Conservation (phyloP, 495 filamentous ascomycete species). For the Aspergillus mulundensis region DNA sequence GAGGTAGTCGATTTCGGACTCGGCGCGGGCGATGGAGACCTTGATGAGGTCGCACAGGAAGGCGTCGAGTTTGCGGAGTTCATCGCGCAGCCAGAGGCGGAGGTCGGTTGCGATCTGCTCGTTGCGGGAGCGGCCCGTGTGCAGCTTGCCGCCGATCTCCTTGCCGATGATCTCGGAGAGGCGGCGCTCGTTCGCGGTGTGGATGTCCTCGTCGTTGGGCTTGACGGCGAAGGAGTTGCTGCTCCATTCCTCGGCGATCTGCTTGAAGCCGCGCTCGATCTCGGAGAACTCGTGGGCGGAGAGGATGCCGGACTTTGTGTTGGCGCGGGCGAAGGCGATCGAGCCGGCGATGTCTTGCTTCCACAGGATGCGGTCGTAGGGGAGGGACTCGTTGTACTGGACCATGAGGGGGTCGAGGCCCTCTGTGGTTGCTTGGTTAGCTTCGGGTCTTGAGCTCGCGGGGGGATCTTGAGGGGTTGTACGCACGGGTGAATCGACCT, state of each 20-base stretch:
- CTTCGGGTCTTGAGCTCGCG: constrained; percentile 8
- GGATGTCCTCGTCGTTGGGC: constrained; percentile 62
- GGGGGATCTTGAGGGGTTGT: constrained; percentile 5
- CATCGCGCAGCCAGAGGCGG: constrained; percentile 83
- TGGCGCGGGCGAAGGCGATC: constrained; percentile 84
- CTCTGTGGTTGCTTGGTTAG: constrained; percentile 41
- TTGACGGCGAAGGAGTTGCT: constrained; percentile 41
- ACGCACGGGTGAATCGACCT: constrained; percentile 72
- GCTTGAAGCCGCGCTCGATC: constrained; percentile 69
- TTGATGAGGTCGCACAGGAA: constrained; percentile 67
- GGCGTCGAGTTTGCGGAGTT: constrained; percentile 67
- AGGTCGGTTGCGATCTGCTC: constrained; percentile 94
- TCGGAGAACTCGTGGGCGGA: constrained; percentile 68
- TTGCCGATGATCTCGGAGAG: constrained; percentile 87
- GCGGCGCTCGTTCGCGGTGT: constrained; percentile 91
- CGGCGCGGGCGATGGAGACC: constrained; percentile 68
- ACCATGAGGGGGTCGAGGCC: constrained; percentile 86
- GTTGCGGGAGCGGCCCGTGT: constrained; percentile 88
- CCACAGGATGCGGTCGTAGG: constrained; percentile 79
- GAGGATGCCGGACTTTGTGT: constrained; percentile 71
- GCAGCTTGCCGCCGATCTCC: constrained; percentile 82
- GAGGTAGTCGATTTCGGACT: constrained; percentile 67
- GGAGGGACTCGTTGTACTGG: constrained; percentile 81
- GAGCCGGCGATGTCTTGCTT: constrained; percentile 75
- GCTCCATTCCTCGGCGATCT: constrained; percentile 74